Conservation (phyloP, 2,329 filamentous ascomycete species). For the Arthrocladium fulminans region DNA sequence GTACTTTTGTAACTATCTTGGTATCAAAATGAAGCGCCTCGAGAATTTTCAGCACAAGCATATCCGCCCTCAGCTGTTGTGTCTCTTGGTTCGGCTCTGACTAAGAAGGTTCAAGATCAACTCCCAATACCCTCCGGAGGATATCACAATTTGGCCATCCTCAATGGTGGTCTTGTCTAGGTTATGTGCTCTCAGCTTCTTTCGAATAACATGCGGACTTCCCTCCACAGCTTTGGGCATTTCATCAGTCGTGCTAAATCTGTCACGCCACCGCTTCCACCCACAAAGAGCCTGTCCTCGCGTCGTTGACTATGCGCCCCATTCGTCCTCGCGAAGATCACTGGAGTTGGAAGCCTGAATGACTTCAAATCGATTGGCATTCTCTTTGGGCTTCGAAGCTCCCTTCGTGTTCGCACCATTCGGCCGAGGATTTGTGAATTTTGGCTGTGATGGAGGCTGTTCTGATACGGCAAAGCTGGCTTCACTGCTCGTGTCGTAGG, state of each 20-base stretch:
- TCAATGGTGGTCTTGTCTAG: no score
- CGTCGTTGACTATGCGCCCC: conserved; percentile 15
- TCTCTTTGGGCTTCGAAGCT: conserved; percentile 10
- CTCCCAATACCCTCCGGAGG: neutral
- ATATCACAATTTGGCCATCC: no score
- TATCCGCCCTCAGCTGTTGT: neutral
- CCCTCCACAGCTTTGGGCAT: no score
- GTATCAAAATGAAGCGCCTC: neutral
- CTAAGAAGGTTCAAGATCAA: neutral
- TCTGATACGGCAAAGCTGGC: conserved; percentile 24
- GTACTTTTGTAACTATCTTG: neutral
- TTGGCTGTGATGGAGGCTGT: neutral
- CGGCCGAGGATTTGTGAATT: conserved; percentile 3
- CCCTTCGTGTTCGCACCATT: conserved; percentile 15
- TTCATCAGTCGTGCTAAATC: no score
- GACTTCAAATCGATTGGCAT: conserved; percentile 18
- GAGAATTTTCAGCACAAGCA: neutral
- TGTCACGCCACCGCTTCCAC: neutral
- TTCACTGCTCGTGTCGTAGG: conserved; percentile 39
- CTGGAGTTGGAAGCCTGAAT: conserved; percentile 11
- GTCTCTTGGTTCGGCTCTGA: neutral
- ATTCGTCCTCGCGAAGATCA: conserved; percentile 18
- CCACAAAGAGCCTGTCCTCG: neutral
- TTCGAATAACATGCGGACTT: no score
- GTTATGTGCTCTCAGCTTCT: no score